Evolutionary conservation across 2,329 filamentous ascomycete genomes (phyloP).

Genomic region (Claviceps humidiphila): DNA sequence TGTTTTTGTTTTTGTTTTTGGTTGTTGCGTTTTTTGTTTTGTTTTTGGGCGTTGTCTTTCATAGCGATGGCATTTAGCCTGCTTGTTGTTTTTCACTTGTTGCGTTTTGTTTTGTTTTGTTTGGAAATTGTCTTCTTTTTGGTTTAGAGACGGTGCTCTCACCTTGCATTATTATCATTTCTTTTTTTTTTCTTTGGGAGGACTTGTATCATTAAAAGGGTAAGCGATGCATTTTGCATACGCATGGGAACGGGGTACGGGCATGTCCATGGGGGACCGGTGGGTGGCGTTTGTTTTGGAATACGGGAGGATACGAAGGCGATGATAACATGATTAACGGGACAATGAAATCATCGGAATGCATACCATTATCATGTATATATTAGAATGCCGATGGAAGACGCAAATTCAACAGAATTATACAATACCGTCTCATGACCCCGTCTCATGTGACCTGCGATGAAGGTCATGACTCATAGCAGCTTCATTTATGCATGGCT

Average conservation of each 20-base stretch:
- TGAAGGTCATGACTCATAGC: no score
- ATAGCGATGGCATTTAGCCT: no score
- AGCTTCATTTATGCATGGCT: no score
- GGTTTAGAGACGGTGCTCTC: not conserved
- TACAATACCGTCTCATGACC: no score
- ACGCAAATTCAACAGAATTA: no score
- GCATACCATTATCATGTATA: not conserved
- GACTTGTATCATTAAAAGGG: not conserved
- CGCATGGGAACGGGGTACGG: not conserved
- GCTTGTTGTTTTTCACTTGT: no score
- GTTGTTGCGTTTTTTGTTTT: no score
- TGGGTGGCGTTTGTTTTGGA: not conserved
- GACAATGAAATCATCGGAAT: not conserved
- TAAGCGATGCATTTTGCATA: constrained; percentile 3
- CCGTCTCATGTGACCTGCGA: no score
- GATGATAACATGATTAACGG: not conserved
- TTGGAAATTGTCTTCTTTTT: not conserved
- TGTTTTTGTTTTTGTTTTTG: not conserved
- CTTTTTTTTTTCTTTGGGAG: not conserved
- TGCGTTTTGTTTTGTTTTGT: no score
- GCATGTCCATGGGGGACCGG: not conserved
- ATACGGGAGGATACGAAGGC: constrained; percentile 1
- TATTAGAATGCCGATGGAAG: no score
- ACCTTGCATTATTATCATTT: not conserved
- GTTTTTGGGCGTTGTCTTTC: no score